A percentile compares a stretch with the other conserved stretches of the same genome.
phyloP scores from a whole-genome alignment of 805 yeast species.

The Schwanniomyces sp. region DNA sequence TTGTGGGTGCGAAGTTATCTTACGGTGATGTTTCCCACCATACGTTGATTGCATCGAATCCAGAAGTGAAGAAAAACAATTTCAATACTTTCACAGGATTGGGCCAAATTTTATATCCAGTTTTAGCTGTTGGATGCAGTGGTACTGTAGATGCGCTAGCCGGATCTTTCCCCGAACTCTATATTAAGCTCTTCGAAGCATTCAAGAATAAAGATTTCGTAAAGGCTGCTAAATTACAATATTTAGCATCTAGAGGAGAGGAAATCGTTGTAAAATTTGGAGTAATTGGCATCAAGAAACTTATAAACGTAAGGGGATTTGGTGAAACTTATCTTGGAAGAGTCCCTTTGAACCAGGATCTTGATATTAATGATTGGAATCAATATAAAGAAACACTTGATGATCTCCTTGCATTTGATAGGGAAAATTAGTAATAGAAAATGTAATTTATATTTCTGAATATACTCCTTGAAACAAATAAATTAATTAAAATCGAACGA shows the following conservation, averaged over 20 bases:
- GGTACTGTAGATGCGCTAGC: conserved; percentile 56
- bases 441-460: too few relatives aligned
- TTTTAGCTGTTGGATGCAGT: conserved; percentile 44
- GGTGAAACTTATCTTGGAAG: conserved; percentile 48
- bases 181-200: conserved; percentile 40
- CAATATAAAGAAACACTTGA: not conserved
- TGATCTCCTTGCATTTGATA: conserved; percentile 1
- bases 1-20: conserved; percentile 53
- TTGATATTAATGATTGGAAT: conserved; percentile 11
- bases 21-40: conserved; percentile 52
- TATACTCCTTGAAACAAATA: too few relatives aligned
- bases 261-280: conserved; percentile 42
- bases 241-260: conserved; percentile 45
- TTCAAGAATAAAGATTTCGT: conserved; percentile 37
- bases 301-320: conserved; percentile 36
- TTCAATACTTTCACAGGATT: conserved; percentile 50
- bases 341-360: conserved; percentile 45
- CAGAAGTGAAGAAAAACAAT: conserved; percentile 33
- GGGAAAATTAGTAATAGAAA: not conserved
- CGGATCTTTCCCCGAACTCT: conserved; percentile 53
- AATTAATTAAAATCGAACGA: too few relatives aligned
- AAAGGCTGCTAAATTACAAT: conserved; percentile 45
- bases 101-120: conserved; percentile 52
- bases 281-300: conserved; percentile 49
- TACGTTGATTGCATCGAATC: conserved; percentile 43